phyloP scores from a whole-genome alignment of 2,329 filamentous ascomycete species.

The Talaromyces sp. region DNA sequence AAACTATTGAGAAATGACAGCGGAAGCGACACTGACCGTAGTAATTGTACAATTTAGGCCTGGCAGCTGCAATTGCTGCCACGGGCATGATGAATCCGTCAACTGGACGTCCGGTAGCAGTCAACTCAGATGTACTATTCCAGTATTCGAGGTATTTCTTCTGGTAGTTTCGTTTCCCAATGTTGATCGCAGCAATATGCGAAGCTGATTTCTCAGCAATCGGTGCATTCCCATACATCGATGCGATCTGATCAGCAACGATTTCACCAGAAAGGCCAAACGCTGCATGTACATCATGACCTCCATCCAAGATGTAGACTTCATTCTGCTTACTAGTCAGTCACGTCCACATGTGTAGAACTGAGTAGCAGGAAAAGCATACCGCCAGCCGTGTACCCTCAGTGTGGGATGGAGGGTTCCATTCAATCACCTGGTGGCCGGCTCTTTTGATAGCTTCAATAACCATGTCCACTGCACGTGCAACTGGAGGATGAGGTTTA shows the following conservation, averaged over 20 bases:
- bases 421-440: slow-evolving; percentile 15
- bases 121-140: not conserved
- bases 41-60: slow-evolving; percentile 45
- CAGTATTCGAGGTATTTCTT: not conserved
- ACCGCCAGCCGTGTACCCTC: slow-evolving; percentile 31
- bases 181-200: not conserved
- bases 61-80: slow-evolving; percentile 51
- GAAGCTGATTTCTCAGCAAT: not conserved
- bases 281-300: not conserved
- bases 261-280: not conserved
- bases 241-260: not conserved
- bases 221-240: not conserved
- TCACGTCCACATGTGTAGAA: not conserved
- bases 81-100: slow-evolving; percentile 54
- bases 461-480: slow-evolving; percentile 7
- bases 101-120: slow-evolving; percentile 37
- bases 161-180: not conserved
- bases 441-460: slow-evolving; percentile 24
- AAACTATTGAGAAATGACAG: not conserved
- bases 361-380: not conserved
- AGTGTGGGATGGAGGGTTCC: slow-evolving; percentile 8
- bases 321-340: not conserved
- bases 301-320: not conserved
- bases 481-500: slow-evolving; percentile 13
- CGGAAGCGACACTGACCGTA: slow-evolving; percentile 10